A percentile compares a stretch with the other conserved stretches of the same genome.
phyloP scores from a whole-genome alignment of 2,329 filamentous ascomycete species.

The Aspergillus vadensis region DNA sequence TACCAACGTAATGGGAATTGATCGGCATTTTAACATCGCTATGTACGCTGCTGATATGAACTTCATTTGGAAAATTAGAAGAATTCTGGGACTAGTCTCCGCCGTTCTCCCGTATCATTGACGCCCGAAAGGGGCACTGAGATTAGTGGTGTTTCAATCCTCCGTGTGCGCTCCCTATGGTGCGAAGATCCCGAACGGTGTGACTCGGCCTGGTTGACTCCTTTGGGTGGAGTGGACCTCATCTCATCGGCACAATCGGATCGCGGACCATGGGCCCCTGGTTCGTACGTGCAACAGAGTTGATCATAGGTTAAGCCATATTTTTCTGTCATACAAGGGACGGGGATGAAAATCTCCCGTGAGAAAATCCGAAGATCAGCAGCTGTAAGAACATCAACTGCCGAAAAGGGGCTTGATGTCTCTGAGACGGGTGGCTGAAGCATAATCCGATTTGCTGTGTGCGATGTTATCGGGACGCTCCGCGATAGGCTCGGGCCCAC shows the following conservation, averaged over 20 bases:
- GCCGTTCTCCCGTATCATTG: neutral
- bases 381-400: neutral
- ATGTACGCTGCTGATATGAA: neutral
- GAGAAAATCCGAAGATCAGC: neutral
- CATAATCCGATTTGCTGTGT: neutral
- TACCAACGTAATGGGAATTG: neutral
- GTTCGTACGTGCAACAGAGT: neutral
- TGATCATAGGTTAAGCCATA: neutral
- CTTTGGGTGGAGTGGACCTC: neutral
- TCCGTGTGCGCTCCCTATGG: neutral
- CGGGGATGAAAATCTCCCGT: neutral
- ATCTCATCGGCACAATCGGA: neutral
- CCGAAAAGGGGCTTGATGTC: neutral
- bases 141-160: conserved; percentile 3
- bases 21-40: neutral
- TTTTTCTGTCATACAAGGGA: neutral
- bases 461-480: neutral
- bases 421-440: neutral
- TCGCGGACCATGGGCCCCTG: neutral
- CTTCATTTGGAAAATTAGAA: neutral
- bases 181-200: neutral
- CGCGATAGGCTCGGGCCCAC: conserved; percentile 1
- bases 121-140: neutral
- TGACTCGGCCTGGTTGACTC: neutral
- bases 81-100: neutral